Percentiles rank a stretch among this genome's conserved stretches.
These are phyloP conservation scores for Ramularia collo-cygni DNA, from an alignment of 2,329 filamentous ascomycete species.

Conservation along the genomic window DNA sequence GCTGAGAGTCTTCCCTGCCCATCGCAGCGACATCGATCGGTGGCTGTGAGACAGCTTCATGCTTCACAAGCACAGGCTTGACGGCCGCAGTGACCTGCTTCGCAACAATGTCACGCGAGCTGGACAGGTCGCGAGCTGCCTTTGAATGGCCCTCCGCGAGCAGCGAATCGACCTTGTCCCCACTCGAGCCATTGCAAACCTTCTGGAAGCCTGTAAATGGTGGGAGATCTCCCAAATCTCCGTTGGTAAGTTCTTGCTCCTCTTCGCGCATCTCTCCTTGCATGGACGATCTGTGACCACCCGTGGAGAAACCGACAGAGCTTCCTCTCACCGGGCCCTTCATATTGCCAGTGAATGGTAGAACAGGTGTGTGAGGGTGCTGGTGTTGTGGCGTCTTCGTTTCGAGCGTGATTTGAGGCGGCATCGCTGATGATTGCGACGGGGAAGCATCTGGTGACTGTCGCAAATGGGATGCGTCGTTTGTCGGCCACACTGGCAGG, in stretches of 20 bases:
- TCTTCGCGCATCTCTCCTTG: conserved; percentile 1
- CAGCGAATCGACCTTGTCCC: neutral
- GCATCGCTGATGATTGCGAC: neutral
- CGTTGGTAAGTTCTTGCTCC: neutral
- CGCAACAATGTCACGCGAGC: neutral
- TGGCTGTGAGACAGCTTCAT: no score
- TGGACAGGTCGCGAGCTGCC: neutral
- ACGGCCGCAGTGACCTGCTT: neutral
- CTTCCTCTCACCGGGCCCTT: neutral
- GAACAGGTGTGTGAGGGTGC: neutral
- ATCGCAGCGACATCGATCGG: no score
- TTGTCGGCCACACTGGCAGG: no score
- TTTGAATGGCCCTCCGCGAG: neutral
- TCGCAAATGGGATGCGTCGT: no score
- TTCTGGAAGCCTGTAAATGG: neutral
- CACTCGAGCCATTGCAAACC: neutral
- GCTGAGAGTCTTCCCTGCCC: no score
- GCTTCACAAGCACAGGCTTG: no score
- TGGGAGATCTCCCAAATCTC: neutral
- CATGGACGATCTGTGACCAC: neutral
- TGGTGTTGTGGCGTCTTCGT: neutral
- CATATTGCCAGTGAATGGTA: neutral
- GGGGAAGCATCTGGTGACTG: no score
- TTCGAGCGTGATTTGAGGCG: neutral
- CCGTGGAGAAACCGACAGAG: neutral